Base-by-base conservation (phyloP, 2,329 filamentous ascomycete genomes). In the Aspergillus versicolor region DNA sequence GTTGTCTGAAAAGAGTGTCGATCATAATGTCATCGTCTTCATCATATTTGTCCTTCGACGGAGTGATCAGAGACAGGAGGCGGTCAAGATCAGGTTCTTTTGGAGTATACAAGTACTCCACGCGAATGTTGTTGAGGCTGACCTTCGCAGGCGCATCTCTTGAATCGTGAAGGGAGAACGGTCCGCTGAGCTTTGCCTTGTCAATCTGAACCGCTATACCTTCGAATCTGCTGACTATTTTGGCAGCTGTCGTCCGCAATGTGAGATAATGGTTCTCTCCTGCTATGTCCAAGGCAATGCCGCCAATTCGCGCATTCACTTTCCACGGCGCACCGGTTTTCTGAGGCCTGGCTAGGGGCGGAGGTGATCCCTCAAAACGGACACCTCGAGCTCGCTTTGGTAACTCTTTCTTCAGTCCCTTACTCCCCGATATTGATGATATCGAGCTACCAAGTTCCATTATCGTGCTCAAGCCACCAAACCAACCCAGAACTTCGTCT, bases 11-110 rank as follows among this genome's bases (percentile, higher is more conserved):
- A 0, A 99, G 80, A 0, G 91, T 97, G 65, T 97, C 93, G 21
- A 99, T 84, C 81, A 99, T 87, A 59, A 99, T 96, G 67, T 97
- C 93, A 65, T 97, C 91, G 59, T 95, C 90, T 46, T 87, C 86
- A 59, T 93, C 88, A 65, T 94, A 97, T 61, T 92, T 91, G 71
- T 94, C 87, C 62, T 92, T 94, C 0, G 92, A 96, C 0, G 94
- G 95, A 6, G 90, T 96, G 54, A 99, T 90, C 51, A 99, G 81
- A 52, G 90, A 88, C 0, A 99, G 78, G 1, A 99, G 81, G 34
- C 88, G 85, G 67, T 92, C 89, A 0, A 99, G 80, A 71, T 99
- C 94, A 17, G 82, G 79, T 63, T 96, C 88, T 60, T 88, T 88
- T 0, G 94, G 93, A 0, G 83, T 76, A 59, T 83, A 82, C 2